phyloP scores from a whole-genome alignment of 2,329 filamentous ascomycete species.

The Calonectria leucothoes region DNA sequence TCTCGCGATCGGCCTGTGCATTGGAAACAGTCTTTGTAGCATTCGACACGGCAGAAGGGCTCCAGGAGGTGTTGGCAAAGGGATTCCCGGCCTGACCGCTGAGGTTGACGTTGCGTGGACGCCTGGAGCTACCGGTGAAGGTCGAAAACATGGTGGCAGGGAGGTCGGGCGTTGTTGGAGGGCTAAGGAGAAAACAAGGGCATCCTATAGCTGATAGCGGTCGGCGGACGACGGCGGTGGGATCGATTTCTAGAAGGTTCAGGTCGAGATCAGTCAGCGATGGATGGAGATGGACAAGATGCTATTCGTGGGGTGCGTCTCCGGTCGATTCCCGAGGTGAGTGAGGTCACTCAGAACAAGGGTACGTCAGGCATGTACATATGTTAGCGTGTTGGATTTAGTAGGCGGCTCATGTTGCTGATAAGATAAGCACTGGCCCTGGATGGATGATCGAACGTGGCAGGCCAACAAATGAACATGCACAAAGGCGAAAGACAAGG shows the following conservation, averaged over 20 bases:
- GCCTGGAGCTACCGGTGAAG: slow-evolving; percentile 89
- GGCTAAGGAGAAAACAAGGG: slow-evolving; percentile 18
- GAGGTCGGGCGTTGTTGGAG: slow-evolving; percentile 18
- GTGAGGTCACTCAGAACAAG: slow-evolving; percentile 32
- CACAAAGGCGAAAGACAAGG: background rate
- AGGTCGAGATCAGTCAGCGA: slow-evolving; percentile 41
- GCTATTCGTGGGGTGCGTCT: slow-evolving; percentile 35
- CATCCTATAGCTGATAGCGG: slow-evolving; percentile 26
- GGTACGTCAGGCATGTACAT: slow-evolving; percentile 9
- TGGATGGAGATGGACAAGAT: slow-evolving; percentile 22
- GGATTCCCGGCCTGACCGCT: slow-evolving; percentile 87
- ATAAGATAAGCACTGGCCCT: slow-evolving; percentile 25
- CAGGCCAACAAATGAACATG: background rate
- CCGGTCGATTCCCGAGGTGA: slow-evolving; percentile 34
- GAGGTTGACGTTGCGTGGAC: slow-evolving; percentile 92
- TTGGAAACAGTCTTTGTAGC: slow-evolving; percentile 83
- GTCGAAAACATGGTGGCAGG: slow-evolving; percentile 80
- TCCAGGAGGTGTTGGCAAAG: slow-evolving; percentile 74
- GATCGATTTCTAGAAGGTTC: slow-evolving; percentile 43
- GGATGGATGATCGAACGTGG: background rate
- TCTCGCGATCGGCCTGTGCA: slow-evolving; percentile 86
- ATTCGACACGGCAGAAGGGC: slow-evolving; percentile 67
- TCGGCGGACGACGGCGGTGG: slow-evolving; percentile 13
- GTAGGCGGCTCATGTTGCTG: background rate
- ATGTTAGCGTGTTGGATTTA: background rate